Evolutionary conservation across 2,329 filamentous ascomycete genomes (phyloP).

Genomic region (Penicillium italicum): DNA sequence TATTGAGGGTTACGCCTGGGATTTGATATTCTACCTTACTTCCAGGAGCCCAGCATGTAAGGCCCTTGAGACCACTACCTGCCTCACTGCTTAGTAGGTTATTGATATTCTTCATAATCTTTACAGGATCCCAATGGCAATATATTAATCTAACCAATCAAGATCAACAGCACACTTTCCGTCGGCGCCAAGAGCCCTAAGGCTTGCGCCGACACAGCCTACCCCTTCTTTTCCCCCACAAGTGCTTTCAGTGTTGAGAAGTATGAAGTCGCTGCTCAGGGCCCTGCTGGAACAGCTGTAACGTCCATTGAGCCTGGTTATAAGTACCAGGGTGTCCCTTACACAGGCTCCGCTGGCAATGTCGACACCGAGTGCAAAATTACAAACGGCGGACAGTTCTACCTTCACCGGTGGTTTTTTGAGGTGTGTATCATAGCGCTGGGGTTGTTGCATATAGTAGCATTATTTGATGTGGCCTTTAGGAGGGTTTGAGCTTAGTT

Average conservation of each 20-base stretch:
- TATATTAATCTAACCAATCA: not conserved
- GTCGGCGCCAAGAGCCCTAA: not conserved
- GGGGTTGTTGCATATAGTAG: not conserved
- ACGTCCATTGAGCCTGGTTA: not conserved
- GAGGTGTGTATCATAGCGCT: not conserved
- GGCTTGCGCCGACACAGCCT: not conserved
- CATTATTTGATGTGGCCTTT: not conserved
- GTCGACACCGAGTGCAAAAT: conserved; percentile 1
- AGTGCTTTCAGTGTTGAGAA: not conserved
- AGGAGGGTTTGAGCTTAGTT: not conserved
- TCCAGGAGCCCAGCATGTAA: not conserved
- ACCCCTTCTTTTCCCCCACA: not conserved
- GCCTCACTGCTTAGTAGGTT: not conserved
- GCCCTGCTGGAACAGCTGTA: not conserved
- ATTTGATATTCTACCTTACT: not conserved
- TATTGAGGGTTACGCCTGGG: not conserved
- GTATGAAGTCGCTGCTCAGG: not conserved
- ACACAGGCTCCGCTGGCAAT: not conserved
- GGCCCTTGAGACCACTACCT: not conserved
- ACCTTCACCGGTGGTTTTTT: not conserved
- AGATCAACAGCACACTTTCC: not conserved
- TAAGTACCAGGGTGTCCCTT: conserved; percentile 3
- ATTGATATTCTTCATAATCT: not conserved
- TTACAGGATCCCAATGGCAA: too few species aligned
- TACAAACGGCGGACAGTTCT: conserved; percentile 1